Evolutionary conservation across 305 asterid species (phyloP), one percentile per base, ranked within the genome.

Genomic region (Solanum hybrid): DNA sequence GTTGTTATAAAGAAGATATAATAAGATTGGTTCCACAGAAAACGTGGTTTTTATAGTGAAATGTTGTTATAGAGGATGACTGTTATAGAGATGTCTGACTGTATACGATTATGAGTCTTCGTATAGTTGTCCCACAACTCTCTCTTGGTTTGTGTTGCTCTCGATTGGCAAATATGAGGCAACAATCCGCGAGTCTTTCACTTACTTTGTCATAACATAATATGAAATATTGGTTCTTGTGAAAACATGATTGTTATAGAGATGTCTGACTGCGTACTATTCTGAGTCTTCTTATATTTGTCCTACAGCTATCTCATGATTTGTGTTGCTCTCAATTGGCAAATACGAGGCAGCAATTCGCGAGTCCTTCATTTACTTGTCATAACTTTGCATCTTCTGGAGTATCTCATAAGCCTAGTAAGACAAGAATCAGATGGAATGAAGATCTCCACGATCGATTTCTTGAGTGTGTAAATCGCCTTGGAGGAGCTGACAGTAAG

Each of bases 401-500:
- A 9, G 87, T 88, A 32, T 79, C 31, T 72, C 38, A 84, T 51
- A 90, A 93, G 60, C 90, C 92, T 7, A 88, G 89, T 87, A 97
- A 97, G 93, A 91, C 95, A 6, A 86, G 98, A 90, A 95, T 97
- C 56, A 94, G 99, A 90, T 96, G 99, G 99, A 96, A 92, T 89
- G 96, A 91, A 88, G 97, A 95, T 79, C 98, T 97, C 81, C 99
- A 97, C 56, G 96, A 95, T 88, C 94, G 95, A 87, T 97, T 97
- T 66, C 97, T 97, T n/a, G 95, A 96, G 81, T 93, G 97, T 86
- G 96, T 96, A 89, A 95, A 93, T 91, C 93, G 89, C 85, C 98
- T 97, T 69, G 99, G 98, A 89, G 99, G 99, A 6, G 94, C 98
- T 77, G 98, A 95, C 42, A 96, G 99, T 96, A 93, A 93, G 98